phyloP scores from a whole-genome alignment of 1,284 basidiomycete species.

The Puccinia horiana region DNA sequence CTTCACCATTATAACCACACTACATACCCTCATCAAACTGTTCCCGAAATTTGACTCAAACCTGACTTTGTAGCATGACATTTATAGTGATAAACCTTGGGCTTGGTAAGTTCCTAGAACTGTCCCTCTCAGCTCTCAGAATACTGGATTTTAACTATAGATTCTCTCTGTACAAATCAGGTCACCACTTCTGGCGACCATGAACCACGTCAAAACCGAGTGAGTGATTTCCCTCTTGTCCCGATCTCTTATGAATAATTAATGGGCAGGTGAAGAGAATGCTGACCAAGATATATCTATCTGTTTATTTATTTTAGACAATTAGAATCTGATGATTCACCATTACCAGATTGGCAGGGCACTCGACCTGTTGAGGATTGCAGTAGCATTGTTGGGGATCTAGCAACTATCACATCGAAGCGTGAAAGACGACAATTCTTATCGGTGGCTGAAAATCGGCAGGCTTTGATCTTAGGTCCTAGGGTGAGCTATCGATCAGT shows the following conservation, averaged over 20 bases:
- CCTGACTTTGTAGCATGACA: constrained; percentile 21
- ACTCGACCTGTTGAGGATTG: constrained; percentile 40
- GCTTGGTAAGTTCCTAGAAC: constrained; percentile 25
- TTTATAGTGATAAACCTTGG: constrained; percentile 49
- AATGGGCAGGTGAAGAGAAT: no score
- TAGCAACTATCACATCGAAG: constrained; percentile 3
- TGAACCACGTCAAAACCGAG: constrained; percentile 43
- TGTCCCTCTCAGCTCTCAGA: background rate
- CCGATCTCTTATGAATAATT: no score
- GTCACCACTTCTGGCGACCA: constrained; percentile 47
- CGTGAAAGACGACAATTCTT: constrained; percentile 34
- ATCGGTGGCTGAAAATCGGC: constrained; percentile 20
- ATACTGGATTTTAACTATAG: background rate
- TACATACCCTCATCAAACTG: background rate
- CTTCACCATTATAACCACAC: no score
- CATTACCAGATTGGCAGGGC: constrained; percentile 37
- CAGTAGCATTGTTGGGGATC: constrained; percentile 9
- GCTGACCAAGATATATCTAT: no score
- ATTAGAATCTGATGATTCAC: constrained; percentile 31
- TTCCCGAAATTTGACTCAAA: no score
- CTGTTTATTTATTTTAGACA: constrained; percentile 10
- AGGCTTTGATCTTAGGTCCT: constrained; percentile 23
- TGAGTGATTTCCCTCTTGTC: background rate
- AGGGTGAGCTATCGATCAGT: background rate
- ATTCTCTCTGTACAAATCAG: background rate